Evolutionary conservation across 2,329 filamentous ascomycete genomes (phyloP), one percentile per base, ranked within the genome.

Genomic region (Fusarium verrucosum): DNA sequence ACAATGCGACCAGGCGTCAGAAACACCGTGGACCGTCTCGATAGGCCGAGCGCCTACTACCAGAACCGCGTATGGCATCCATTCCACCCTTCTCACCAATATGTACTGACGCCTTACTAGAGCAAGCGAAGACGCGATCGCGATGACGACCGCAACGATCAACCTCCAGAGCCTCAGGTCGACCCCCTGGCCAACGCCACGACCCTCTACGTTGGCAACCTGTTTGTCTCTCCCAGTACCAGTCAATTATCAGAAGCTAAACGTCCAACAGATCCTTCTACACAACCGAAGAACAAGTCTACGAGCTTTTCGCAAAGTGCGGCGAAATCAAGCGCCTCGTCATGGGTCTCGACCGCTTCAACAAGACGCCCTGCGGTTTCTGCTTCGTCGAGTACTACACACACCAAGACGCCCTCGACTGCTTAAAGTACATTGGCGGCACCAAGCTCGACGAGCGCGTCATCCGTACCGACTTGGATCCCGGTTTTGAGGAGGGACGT

Each of bases 321-420:
- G 95, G 95, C 73, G 95, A 98, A 82, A 96, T 99, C 80, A 99
- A 99, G 81, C 92, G 95, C 25, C 87, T 99, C 43, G 88, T 99
- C 67, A 99, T 99, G 95, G 95, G 95, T 45, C 87, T 99, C 49
- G 95, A 99, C 77, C 90, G 95, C 56, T 97, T 95, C 83, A 91
- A 91, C 79, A 99, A 99, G 82, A 99, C 95, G 1, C 95, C 95
- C 2, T 99, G 95, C 79, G 95, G 95, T 36, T 99, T 99, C 84
- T 99, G 95, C 83, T 99, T 99, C 75, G 95, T 99, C 73, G 95
- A 99, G 80, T 99, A 99, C 81, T 98, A 97, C 82, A 97, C 90
- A 26, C 95, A 98, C 77, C 90, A 97, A 75, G 95, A 99, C 77
- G 95, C 95, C 10, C 85, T 99, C 45, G 95, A 99, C 77, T 98